These are phyloP conservation scores for Drechslerella stenobrocha DNA, from an alignment of 2,329 filamentous ascomycete species.

Conservation along the genomic window DNA sequence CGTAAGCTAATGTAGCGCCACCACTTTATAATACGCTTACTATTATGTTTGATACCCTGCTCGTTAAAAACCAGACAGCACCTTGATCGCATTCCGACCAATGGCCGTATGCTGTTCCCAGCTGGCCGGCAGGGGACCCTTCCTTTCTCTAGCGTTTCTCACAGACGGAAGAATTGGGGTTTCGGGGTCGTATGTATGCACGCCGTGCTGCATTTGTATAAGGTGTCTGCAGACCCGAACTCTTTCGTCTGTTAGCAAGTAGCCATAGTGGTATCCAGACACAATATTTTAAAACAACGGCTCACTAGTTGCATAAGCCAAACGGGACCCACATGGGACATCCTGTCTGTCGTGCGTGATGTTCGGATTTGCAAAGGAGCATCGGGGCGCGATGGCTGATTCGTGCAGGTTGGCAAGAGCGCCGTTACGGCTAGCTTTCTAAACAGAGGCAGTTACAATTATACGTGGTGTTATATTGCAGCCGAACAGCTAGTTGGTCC, in stretches of 20 bases:
- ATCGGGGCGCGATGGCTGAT: background rate
- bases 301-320: constrained; percentile 46
- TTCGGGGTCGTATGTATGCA: background rate
- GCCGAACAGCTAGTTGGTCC: background rate
- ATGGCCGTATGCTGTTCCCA: background rate
- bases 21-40: constrained; percentile 6
- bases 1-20: constrained; percentile 3
- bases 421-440: too few species aligned
- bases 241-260: background rate
- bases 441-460: background rate
- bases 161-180: constrained; percentile 6
- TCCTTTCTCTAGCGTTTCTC: background rate
- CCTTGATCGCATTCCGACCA: background rate
- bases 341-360: constrained; percentile 2
- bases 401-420: too few species aligned
- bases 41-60: background rate
- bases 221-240: background rate
- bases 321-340: constrained; percentile 22
- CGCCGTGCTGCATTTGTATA: background rate
- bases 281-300: constrained; percentile 49
- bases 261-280: constrained; percentile 36
- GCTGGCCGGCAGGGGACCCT: background rate
- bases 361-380: background rate
- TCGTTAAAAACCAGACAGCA: background rate
- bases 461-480: background rate